A percentile compares a stretch with the other conserved stretches of the same genome.
phyloP scores from a whole-genome alignment of 768 basidiomycete genomes.

The Peribolospora kevripleyi region DNA sequence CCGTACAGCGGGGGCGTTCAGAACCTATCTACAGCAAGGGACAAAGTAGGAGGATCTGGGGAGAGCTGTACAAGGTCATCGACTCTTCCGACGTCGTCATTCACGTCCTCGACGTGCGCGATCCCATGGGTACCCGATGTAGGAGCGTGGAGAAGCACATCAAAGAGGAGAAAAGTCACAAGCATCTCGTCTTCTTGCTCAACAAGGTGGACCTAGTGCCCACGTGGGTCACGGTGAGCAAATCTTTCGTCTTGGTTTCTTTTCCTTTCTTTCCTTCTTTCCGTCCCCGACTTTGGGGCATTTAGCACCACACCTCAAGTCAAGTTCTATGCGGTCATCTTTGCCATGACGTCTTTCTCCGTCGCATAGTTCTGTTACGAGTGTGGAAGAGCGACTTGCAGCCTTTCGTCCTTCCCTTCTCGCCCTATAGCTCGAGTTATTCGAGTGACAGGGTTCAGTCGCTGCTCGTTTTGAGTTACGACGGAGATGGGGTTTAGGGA shows the following conservation, averaged over 20 bases:
- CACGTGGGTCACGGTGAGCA: constrained; percentile 93
- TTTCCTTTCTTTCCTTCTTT: not conserved
- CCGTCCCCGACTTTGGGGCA: not conserved
- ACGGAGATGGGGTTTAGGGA: too few species aligned
- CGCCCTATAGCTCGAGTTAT: too few species aligned
- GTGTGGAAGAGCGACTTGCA: constrained; percentile 24
- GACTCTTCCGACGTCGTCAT: constrained; percentile 93
- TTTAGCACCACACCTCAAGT: constrained; percentile 14
- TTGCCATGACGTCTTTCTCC: too few species aligned
- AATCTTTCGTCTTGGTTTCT: constrained; percentile 10
- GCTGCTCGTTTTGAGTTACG: too few species aligned
- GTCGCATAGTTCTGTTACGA: too few species aligned
- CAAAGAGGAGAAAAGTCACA: constrained; percentile 87
- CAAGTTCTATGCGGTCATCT: constrained; percentile 16
- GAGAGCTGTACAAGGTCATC: constrained; percentile 95
- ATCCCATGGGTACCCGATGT: constrained; percentile 85
- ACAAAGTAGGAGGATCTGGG: constrained; percentile 84
- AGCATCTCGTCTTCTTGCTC: constrained; percentile 83
- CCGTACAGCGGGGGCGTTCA: not conserved
- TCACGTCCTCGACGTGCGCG: constrained; percentile 83
- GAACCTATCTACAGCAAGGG: constrained; percentile 50
- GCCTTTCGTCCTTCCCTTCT: too few species aligned
- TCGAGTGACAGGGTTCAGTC: too few species aligned
- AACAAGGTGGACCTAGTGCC: constrained; percentile 98
- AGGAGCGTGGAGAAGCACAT: constrained; percentile 79